Evolutionary conservation across 2,329 filamentous ascomycete genomes (phyloP), one percentile per base, ranked within the genome.

Genomic region (Plenodomus lindquistii): DNA sequence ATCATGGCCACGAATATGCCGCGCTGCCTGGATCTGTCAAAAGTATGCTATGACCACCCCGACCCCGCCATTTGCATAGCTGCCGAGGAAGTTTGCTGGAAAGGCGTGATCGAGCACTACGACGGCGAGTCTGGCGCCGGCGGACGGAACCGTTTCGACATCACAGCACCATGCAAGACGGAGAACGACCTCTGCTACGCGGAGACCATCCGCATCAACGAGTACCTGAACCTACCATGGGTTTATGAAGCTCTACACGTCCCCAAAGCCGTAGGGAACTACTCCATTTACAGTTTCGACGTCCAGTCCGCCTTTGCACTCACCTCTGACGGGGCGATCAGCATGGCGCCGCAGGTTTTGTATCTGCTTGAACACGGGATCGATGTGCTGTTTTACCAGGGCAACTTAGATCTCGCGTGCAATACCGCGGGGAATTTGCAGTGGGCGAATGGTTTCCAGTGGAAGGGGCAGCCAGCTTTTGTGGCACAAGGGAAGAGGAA

Each of bases 1-100:
- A 75, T 75, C 44, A 76, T 78, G 52, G 75, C 77, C 2, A 61
- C 68, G 3, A 72, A 74, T 37, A 62, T 80, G 22, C 77, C 77
- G 4, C 72, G 77, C 17, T 77, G 76, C 52, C 71, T 77, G 57
- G 63, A 75, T 1, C 63, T 81, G 0, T 55, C 65, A 11, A 66
- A 72, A 34, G 59, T 68, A 2, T 79, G 76, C 53, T 73, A 75
- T 46, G 42, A 62, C 1, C 62, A 73, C 37, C 74, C 74, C 1
- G 75, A 77, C 44, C 66, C 72, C 2, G 72, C 73, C 2, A 70
- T 78, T 18, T 78, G 76, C 52, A 39, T 57, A 5, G 72, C 71
- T 17, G 75, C 73, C 2, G 48, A 54, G 10, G 21, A 43, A 2
- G 67, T 74, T 3, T 79, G 75, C 50, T 70, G 61, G 55, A 55